Conservation (phyloP, 164 flowering plant genomes). For the Magnolia kwangsiensis region DNA sequence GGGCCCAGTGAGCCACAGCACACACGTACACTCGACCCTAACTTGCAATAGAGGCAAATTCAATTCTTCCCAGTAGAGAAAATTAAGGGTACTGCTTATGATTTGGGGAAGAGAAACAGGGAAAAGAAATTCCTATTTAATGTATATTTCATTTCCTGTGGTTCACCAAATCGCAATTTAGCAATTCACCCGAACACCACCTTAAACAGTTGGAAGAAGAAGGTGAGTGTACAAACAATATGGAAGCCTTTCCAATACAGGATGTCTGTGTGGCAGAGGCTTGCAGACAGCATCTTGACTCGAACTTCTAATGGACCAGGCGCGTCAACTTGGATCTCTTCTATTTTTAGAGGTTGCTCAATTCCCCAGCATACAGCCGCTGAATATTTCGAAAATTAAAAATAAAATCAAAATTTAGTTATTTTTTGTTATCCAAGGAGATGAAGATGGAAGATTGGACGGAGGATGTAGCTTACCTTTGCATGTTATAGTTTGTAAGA, state of each 20-base stretch:
- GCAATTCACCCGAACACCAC: no score
- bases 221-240: constrained; percentile 4
- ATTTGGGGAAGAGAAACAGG: no score
- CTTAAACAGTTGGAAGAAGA: no score
- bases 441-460: background rate
- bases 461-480: background rate
- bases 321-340: constrained; percentile 45
- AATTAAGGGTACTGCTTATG: no score
- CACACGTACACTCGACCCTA: no score
- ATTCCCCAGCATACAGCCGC: constrained; percentile 38
- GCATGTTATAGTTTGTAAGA: constrained; percentile 3
- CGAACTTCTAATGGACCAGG: constrained; percentile 42
- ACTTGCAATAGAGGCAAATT: no score
- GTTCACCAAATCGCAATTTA: no score
- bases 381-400: constrained; percentile 6
- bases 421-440: background rate
- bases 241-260: constrained; percentile 19
- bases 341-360: constrained; percentile 29
- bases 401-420: background rate
- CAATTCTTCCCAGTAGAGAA: no score
- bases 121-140: no score
- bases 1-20: no score
- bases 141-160: no score
- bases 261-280: constrained; percentile 48
- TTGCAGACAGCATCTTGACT: constrained; percentile 45